A percentile compares a stretch with the other conserved stretches of the same genome.
Conservation (phyloP, 2,329 filamentous ascomycete genomes). For the Dothidotthia symphoricarpi region DNA sequence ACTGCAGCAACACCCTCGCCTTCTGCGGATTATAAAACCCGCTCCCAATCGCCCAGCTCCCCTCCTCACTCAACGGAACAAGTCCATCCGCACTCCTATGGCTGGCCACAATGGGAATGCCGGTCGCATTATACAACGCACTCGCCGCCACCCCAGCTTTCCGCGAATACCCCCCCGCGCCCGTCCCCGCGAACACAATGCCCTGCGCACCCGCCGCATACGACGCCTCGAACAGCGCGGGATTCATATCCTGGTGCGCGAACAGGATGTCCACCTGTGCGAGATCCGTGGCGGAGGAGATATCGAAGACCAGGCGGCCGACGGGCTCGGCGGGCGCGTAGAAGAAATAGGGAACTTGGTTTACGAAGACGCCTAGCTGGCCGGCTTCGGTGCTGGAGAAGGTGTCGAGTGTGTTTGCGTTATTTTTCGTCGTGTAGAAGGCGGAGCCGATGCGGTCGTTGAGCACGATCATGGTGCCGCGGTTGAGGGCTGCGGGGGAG, state of each 20-base stretch:
- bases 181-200: constrained; percentile 57
- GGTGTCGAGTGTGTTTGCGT: constrained; percentile 62
- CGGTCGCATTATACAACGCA: constrained; percentile 47
- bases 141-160: constrained; percentile 41
- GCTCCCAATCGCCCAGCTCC: constrained; percentile 43
- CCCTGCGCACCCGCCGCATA: constrained; percentile 54
- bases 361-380: constrained; percentile 58
- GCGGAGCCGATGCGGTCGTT: constrained; percentile 61
- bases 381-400: constrained; percentile 58
- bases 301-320: constrained; percentile 47
- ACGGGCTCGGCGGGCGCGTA: constrained; percentile 49
- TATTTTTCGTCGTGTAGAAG: constrained; percentile 61
- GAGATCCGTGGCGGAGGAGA: constrained; percentile 47
- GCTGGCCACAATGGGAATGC: constrained; percentile 53
- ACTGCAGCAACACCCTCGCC: constrained; percentile 52
- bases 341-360: constrained; percentile 61
- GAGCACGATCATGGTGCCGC: constrained; percentile 60
- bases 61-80: constrained; percentile 40
- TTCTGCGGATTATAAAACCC: constrained; percentile 59
- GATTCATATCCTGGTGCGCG: constrained; percentile 55
- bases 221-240: constrained; percentile 50
- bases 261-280: constrained; percentile 59
- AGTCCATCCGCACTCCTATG: constrained; percentile 55
- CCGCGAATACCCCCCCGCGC: constrained; percentile 50
- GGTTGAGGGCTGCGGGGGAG: constrained; percentile 45